phyloP scores from a whole-genome alignment of 176 grass and related monocot species.

The Tillandsia fasciculata region DNA sequence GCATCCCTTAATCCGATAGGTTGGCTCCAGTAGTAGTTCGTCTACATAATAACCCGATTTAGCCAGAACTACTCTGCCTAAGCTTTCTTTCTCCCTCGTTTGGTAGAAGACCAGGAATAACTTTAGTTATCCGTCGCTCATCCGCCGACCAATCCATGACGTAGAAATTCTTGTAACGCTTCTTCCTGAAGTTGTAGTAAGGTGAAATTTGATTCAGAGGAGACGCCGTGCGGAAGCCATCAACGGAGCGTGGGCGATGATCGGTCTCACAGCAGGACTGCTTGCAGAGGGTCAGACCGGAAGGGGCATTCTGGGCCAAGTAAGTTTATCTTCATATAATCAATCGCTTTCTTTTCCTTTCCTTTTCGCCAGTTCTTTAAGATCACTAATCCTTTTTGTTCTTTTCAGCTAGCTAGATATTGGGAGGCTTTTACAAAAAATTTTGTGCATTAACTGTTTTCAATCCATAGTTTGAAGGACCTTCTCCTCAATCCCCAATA shows the following conservation, averaged over 20 bases:
- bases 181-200: neutral
- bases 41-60: too few species aligned
- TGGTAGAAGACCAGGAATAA: too few species aligned
- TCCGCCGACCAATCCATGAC: too few species aligned
- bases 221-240: constrained; percentile 72
- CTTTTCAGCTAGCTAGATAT: constrained; percentile 78
- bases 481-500: too few species aligned
- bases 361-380: constrained; percentile 3
- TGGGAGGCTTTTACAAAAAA: constrained; percentile 35
- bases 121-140: too few species aligned
- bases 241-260: constrained; percentile 76
- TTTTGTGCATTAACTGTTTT: constrained; percentile 24
- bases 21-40: too few species aligned
- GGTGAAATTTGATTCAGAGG: constrained; percentile 36
- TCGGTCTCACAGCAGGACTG: constrained; percentile 75
- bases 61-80: too few species aligned
- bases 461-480: too few species aligned
- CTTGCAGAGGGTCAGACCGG: constrained; percentile 80
- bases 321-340: constrained; percentile 13
- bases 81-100: too few species aligned
- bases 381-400: constrained; percentile 8
- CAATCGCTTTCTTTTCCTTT: neutral
- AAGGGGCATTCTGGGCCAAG: constrained; percentile 89
- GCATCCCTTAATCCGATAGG: too few species aligned
- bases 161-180: neutral